Percentiles rank a stretch among this genome's conserved stretches.
These are phyloP conservation scores for Nakaseomyces sp. DNA, from an alignment of 1,139 yeast genomes.

Conservation along the genomic window DNA sequence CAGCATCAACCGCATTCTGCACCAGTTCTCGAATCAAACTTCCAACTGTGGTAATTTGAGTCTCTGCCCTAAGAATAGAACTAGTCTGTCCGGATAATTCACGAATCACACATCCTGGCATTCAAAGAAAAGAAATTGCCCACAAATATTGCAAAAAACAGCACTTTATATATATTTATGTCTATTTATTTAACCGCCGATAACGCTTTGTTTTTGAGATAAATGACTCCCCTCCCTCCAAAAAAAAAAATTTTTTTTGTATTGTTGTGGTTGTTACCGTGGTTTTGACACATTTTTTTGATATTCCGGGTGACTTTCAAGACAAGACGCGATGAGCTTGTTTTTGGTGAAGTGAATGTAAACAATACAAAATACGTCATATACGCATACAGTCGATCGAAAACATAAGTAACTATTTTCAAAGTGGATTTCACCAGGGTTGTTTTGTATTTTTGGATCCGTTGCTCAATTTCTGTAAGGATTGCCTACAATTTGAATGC, in stretches of 20 bases:
- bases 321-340: neutral
- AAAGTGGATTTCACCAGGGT: no score
- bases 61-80: conserved; percentile 2
- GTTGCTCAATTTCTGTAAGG: no score
- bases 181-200: neutral
- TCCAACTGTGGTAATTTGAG: conserved; percentile 28
- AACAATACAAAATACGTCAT: no score
- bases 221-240: neutral
- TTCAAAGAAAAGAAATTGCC: conserved; percentile 39
- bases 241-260: neutral
- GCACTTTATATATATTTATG: no score
- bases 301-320: neutral
- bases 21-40: conserved; percentile 34
- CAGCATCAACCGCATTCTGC: conserved; percentile 48
- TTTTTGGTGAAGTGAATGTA: no score
- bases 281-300: neutral
- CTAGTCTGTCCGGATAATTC: neutral
- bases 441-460: no score
- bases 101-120: conserved; percentile 58
- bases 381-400: no score
- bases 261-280: no score
- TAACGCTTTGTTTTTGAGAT: no score
- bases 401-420: no score
- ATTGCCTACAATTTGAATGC: no score
- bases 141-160: no score